These are phyloP conservation scores for Elsinoe fawcettii DNA, from an alignment of 2,329 filamentous ascomycete genomes.

Conservation along the genomic window DNA sequence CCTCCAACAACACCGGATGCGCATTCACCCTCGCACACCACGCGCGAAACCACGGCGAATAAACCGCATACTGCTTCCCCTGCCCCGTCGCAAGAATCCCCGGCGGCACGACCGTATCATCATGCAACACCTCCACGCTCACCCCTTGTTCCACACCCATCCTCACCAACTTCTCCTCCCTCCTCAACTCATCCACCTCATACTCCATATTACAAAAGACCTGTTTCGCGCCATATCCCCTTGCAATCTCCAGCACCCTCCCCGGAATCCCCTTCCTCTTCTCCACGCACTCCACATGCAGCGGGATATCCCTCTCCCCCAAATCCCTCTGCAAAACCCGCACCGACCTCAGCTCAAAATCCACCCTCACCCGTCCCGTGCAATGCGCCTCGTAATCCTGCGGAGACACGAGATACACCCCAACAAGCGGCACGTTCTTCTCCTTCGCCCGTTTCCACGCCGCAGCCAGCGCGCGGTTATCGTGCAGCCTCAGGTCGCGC, in stretches of 20 bases:
- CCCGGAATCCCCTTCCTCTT: constrained; percentile 55
- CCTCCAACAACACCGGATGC: constrained; percentile 58
- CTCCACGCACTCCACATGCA: constrained; percentile 65
- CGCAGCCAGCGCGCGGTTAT: constrained; percentile 64
- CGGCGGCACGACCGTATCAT: constrained; percentile 75
- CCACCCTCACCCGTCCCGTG: constrained; percentile 63
- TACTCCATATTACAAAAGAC: constrained; percentile 82
- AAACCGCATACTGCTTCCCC: constrained; percentile 77
- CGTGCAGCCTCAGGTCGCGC: constrained; percentile 62
- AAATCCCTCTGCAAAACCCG: constrained; percentile 58
- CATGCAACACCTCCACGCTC: constrained; percentile 64
- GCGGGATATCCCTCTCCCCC: constrained; percentile 63
- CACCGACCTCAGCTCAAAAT: constrained; percentile 71
- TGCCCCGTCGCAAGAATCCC: constrained; percentile 57
- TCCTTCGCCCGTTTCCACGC: constrained; percentile 61
- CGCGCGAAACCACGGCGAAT: constrained; percentile 69
- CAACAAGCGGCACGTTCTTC: constrained; percentile 63
- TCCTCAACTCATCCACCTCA: constrained; percentile 78
- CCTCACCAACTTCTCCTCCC: constrained; percentile 61
- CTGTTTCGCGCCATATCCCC: constrained; percentile 65
- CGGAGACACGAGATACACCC: constrained; percentile 71
- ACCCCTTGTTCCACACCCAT: constrained; percentile 56
- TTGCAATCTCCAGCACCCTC: constrained; percentile 57
- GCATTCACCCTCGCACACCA: constrained; percentile 69
- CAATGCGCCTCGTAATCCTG: constrained; percentile 79